phyloP scores from a whole-genome alignment of 73 alveolate species.

The Effrenium voratum region DNA sequence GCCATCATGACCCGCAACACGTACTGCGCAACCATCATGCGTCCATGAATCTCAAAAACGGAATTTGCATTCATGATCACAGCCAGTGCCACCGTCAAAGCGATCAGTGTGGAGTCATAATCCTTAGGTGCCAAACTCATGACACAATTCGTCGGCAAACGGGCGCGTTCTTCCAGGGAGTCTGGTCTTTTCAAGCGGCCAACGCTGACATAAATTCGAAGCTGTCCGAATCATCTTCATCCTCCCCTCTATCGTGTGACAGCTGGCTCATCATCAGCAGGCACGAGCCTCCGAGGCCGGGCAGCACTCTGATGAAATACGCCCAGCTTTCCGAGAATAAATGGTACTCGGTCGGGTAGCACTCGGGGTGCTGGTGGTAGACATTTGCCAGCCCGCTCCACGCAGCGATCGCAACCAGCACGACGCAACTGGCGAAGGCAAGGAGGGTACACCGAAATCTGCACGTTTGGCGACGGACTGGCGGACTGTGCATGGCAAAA shows the following conservation, averaged over 20 bases:
- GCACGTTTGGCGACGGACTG: too few species aligned
- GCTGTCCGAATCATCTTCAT: too few species aligned
- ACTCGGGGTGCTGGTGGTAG: constrained; percentile 4
- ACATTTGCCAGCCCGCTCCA: not conserved
- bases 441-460: too few species aligned
- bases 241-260: too few species aligned
- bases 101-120: constrained; percentile 42
- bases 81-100: constrained; percentile 46
- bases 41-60: constrained; percentile 12
- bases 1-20: not conserved
- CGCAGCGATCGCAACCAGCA: not conserved
- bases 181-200: not conserved
- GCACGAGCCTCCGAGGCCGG: not conserved
- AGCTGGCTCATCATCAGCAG: not conserved
- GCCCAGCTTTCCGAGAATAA: not conserved
- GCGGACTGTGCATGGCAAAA: too few species aligned
- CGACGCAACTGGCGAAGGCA: not conserved
- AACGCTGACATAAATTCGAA: not conserved
- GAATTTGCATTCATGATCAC: constrained; percentile 34
- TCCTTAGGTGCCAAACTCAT: constrained; percentile 2
- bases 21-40: not conserved
- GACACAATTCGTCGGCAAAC: not conserved
- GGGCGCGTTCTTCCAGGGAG: not conserved
- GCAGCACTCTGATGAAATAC: not conserved
- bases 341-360: not conserved